Conservation (phyloP, 139 green algal genomes). For the Tetradesmus obliquus region DNA sequence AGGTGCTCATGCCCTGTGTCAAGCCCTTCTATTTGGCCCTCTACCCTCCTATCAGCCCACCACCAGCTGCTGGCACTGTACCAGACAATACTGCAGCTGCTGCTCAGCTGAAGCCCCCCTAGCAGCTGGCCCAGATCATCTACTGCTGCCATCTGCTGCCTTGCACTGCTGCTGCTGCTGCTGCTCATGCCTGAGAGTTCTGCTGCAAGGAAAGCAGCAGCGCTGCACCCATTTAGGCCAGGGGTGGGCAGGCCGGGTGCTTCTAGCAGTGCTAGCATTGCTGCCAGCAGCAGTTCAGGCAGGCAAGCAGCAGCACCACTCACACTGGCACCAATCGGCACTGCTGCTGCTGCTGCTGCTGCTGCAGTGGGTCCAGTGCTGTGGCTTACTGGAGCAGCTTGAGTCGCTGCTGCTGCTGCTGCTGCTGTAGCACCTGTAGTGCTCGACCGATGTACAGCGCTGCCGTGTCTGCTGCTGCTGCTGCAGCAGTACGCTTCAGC, state of each 20-base stretch:
- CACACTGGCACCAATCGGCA: not conserved
- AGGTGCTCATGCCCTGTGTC: not conserved
- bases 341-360: not conserved
- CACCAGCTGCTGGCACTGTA: conserved; percentile 33
- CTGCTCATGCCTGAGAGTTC: not conserved
- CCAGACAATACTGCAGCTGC: conserved; percentile 9
- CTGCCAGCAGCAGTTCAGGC: conserved; percentile 38
- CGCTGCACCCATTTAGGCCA: not conserved
- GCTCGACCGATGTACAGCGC: not conserved
- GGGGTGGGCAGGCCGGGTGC: conserved; percentile 23
- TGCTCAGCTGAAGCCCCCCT: not conserved
- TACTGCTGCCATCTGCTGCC: not conserved
- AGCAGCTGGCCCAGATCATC: not conserved
- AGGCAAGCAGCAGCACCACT: not conserved
- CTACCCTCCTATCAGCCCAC: not conserved
- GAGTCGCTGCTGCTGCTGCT: not conserved
- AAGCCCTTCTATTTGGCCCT: not conserved
- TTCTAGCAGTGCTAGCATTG: conserved; percentile 27
- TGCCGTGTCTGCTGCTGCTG: conserved; percentile 17
- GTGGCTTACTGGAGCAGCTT: not conserved
- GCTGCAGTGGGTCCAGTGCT: not conserved
- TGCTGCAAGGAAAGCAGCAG: not conserved
- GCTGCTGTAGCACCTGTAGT: not conserved
- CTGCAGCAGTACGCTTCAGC: not conserved
- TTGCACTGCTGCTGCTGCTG: not conserved